Evolutionary conservation across 441 rosid genomes (phyloP), one percentile per base, ranked within the genome.

Genomic region (Populus tomentosa): DNA sequence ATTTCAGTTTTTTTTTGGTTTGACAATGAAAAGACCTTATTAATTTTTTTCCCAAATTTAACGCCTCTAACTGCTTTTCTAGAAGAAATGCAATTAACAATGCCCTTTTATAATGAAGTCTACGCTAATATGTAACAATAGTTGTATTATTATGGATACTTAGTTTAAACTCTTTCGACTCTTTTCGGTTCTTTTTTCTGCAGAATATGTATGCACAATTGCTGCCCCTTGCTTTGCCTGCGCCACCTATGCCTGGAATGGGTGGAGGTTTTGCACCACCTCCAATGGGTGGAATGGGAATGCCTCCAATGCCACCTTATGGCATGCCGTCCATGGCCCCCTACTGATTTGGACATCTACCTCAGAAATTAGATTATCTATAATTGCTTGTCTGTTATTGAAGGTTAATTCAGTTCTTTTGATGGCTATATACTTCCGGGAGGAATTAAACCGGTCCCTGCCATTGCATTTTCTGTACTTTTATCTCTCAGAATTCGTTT

Each of bases 171-270:
- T 61, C 33, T n/a, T n/a, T 59, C 6, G 4, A n/a, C 64, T 8
- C 3, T 7, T 59, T 40, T 46, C 40, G 50, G 32, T 74, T 24
- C 14, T 16, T 21, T 63, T 5, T 79, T 36, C 70, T 78, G 74
- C 88, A 93, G 98, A 91, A 93, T 78, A 93, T 93, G 98, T 93
- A 93, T 75, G 97, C 98, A 10, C 98, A 93, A 74, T 78, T 93
- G 75, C 73, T 93, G 77, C 97, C 98, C 53, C 89, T 93, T n/a
- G 98, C 98, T 59, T 77, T 93, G 80, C 98, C 98, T 1, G 98
- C 98, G 4, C 98, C 98, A 10, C 95, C 97, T 10, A 89, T 93
- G 92, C 94, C 96, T 0, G 94, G 97, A 14, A 91, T 93, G 97
- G 91, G 92, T 26, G 90, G 88, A 1, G 77, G 61, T 63, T 24